Conservation (phyloP, 495 filamentous ascomycete genomes). For the Podospora didyma region DNA sequence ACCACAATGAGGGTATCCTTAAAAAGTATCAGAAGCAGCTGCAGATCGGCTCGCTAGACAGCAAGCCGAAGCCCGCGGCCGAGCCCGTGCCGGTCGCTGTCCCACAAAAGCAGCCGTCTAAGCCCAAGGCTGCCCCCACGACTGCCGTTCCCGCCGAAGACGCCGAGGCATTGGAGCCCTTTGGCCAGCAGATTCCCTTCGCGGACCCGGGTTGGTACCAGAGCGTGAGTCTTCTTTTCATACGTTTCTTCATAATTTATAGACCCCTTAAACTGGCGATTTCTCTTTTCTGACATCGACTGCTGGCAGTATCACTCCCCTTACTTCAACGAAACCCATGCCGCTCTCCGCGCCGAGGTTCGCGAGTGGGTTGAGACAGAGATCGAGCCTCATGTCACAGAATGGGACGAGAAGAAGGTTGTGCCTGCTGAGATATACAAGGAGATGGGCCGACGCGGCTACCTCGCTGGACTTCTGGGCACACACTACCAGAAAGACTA, state of each 20-base stretch:
- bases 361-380: conserved; percentile 87
- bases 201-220: conserved; percentile 96
- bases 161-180: conserved; percentile 73
- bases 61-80: conserved; percentile 64
- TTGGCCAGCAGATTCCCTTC: conserved; percentile 83
- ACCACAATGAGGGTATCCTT: conserved; percentile 88
- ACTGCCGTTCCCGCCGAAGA: conserved; percentile 50
- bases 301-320: conserved; percentile 83
- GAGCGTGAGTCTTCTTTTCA: conserved; percentile 69
- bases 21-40: conserved; percentile 92
- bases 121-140: conserved; percentile 50
- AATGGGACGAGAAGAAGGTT: conserved; percentile 94
- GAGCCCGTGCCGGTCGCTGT: conserved; percentile 51
- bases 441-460: conserved; percentile 89
- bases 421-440: conserved; percentile 88
- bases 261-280: too few species aligned
- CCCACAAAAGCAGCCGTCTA: conserved; percentile 46
- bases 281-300: background rate
- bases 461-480: conserved; percentile 85
- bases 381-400: conserved; percentile 86
- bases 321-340: conserved; percentile 92
- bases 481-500: conserved; percentile 72
- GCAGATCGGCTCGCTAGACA: conserved; percentile 85
- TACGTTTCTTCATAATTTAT: too few species aligned
- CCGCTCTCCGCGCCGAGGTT: conserved; percentile 81